Base-by-base conservation (phyloP, 495 filamentous ascomycete species). In the Xylaria nigripes region DNA sequence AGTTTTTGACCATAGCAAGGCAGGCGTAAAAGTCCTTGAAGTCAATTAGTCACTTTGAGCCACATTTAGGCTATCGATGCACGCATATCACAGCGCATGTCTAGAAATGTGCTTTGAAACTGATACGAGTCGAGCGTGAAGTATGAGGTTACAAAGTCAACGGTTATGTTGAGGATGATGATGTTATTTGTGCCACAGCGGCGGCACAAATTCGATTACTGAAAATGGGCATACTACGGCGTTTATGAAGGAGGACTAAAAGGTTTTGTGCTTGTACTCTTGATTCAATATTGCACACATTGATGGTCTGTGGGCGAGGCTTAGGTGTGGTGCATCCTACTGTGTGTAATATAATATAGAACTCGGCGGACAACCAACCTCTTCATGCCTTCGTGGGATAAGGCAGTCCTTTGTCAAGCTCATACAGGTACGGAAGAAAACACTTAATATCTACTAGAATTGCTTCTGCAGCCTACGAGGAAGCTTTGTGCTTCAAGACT, bases 1-100 rank as follows among this genome's bases (percentile, higher is more conserved):
- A 72, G 22, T 76, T 72, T 51, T 56, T 67, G 42, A 64, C 66
- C 16, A 58, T 73, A 30, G 69, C 66, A 27, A 59, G 66, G 47
- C 70, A 67, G 45, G 47, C 60, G 43, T 46, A 55, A 48, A 30
- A 30, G 23, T 7, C 7, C 10, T 21, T n/a, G 43, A 40, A 21
- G 44, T 12, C 44, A 29, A 29, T 10, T 16, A 22, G 32, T 45
- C 25, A 19, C 41, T 19, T 45, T 15, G 3, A 5, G 27, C 21
- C 9, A 9, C 19, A 10, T 23, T 25, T 38, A 27, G 30, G 32
- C 34, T 41, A 38, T 42, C 23, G 48, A 41, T 38, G 22, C 23
- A 27, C 32, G 16, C 52, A 42, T 48, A 23, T 43, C 8, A 32
- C 8, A n/a, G 23, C 51, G 6, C 23, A 41, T 52, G 3, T 29